These are phyloP conservation scores for Alternaria burnsii DNA, from an alignment of 2,329 filamentous ascomycete genomes.

Conservation along the genomic window DNA sequence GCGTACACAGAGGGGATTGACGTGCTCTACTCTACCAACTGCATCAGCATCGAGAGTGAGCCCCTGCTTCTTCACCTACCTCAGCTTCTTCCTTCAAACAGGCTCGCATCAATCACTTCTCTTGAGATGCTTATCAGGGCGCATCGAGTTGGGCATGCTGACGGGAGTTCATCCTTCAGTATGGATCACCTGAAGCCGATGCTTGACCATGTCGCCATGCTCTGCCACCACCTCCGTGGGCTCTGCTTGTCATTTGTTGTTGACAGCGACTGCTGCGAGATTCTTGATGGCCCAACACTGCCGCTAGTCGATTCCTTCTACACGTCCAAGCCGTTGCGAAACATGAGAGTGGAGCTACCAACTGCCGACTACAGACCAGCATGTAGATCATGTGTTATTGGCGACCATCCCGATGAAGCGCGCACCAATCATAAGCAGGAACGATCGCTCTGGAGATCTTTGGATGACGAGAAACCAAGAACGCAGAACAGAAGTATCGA, in stretches of 20 bases:
- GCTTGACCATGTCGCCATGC: slow-evolving; percentile 14
- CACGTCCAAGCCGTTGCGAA: slow-evolving; percentile 9
- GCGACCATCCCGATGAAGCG: too few relatives aligned
- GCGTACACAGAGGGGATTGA: slow-evolving; percentile 23
- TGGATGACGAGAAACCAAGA: too few relatives aligned
- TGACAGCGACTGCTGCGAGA: neutral
- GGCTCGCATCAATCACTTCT: slow-evolving; percentile 13
- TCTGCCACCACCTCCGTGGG: slow-evolving; percentile 9
- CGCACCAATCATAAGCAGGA: too few relatives aligned
- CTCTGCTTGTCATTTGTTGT: slow-evolving; percentile 6
- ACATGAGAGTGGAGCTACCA: slow-evolving; percentile 17
- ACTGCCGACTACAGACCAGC: too few relatives aligned
- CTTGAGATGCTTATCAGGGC: slow-evolving; percentile 10
- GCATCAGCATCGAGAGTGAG: slow-evolving; percentile 15
- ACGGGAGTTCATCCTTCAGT: neutral
- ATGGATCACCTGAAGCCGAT: slow-evolving; percentile 16
- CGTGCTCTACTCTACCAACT: slow-evolving; percentile 17
- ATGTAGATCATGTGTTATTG: too few relatives aligned
- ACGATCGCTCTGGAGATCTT: too few relatives aligned
- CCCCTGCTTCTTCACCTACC: slow-evolving; percentile 19
- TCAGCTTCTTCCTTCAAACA: slow-evolving; percentile 10
- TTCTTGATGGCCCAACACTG: slow-evolving; percentile 8
- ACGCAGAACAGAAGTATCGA: too few relatives aligned
- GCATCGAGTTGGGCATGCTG: neutral
- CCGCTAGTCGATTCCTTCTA: slow-evolving; percentile 11